Percentiles rank a stretch among this genome's conserved stretches.
Conservation (phyloP, 345 rosid genomes). For the Populus deltoides region DNA sequence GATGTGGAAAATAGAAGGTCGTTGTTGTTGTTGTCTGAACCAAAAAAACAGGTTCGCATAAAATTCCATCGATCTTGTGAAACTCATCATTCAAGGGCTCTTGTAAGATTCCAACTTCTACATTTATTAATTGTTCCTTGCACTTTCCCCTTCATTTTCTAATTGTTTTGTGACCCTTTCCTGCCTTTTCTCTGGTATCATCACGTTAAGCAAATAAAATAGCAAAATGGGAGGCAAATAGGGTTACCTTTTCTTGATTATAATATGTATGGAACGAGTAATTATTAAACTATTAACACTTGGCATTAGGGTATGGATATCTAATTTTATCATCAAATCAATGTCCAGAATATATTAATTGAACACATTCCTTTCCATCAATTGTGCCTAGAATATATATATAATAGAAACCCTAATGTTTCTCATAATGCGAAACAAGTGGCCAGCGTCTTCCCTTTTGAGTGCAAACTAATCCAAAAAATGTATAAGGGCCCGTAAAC, state of each 20-base stretch:
- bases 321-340: not conserved
- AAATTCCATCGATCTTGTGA: too few relatives aligned
- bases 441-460: not conserved
- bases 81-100: not conserved
- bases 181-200: too few relatives aligned
- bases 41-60: too few relatives aligned
- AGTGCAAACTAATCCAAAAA: not conserved
- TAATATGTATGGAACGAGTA: too few relatives aligned
- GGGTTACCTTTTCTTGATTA: too few relatives aligned
- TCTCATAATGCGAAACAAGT: not conserved
- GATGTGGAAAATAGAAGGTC: not conserved
- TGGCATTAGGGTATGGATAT: not conserved
- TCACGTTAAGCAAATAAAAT: too few relatives aligned
- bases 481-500: not conserved
- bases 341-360: not conserved
- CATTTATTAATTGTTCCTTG: not conserved
- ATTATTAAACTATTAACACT: not conserved
- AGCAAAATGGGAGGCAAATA: too few relatives aligned
- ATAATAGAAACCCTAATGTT: not conserved
- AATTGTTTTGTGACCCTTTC: too few relatives aligned
- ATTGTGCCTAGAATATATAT: not conserved
- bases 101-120: not conserved
- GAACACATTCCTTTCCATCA: too few relatives aligned
- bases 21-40: not conserved
- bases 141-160: not conserved